Conservation (phyloP, 2,329 filamentous ascomycete genomes). For the Akanthomyces lecanii region DNA sequence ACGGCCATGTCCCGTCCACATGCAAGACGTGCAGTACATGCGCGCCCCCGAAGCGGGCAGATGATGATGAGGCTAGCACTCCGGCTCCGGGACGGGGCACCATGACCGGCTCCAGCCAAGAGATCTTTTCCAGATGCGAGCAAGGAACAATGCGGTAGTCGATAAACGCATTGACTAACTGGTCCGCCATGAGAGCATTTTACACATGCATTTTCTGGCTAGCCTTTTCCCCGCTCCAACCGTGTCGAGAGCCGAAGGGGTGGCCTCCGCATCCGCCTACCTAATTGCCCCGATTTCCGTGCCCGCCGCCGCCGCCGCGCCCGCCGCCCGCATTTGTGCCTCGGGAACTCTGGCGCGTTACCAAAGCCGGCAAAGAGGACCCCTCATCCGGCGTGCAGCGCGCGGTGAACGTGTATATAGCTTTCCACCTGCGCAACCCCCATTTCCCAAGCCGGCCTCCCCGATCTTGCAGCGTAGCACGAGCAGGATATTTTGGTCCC, state of each 20-base stretch:
- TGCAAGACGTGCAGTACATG: not conserved
- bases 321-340: not conserved
- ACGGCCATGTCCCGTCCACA: not conserved
- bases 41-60: not conserved
- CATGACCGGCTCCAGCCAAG: too few relatives aligned
- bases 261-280: not conserved
- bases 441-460: too few relatives aligned
- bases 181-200: not conserved
- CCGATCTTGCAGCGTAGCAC: too few relatives aligned
- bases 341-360: not conserved
- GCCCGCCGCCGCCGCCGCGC: not conserved
- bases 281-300: constrained; percentile 7
- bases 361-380: not conserved
- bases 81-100: not conserved
- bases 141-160: not conserved
- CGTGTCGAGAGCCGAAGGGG: not conserved
- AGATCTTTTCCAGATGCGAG: too few relatives aligned
- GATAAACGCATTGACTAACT: not conserved
- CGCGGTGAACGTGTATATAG: not conserved
- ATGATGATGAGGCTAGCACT: constrained; percentile 7
- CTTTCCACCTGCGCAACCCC: not conserved
- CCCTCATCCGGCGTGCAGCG: not conserved
- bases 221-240: not conserved
- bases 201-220: not conserved
- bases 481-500: too few relatives aligned